Percentiles rank a stretch among this genome's conserved stretches.
Evolutionary conservation across 2,329 filamentous ascomycete species (phyloP).

Genomic region (Elsinoe ampelina): DNA sequence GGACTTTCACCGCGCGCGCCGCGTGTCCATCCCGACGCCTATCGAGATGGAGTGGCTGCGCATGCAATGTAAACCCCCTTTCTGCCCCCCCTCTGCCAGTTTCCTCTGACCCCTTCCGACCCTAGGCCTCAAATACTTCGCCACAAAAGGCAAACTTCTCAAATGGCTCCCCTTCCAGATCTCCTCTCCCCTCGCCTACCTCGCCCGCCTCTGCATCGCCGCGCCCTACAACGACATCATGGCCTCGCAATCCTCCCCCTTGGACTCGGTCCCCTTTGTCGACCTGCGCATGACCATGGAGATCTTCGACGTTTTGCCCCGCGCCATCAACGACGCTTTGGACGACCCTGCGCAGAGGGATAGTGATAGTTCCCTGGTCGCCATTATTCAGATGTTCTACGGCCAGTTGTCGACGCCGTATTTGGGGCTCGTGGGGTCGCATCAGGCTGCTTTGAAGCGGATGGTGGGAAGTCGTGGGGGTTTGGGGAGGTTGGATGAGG

Average conservation of each 20-base stretch:
- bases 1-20: not conserved
- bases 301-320: constrained; percentile 4
- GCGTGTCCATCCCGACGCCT: not conserved
- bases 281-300: not conserved
- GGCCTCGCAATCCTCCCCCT: not conserved
- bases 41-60: constrained; percentile 6
- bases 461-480: not conserved
- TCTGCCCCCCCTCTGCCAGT: not conserved
- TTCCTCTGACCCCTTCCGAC: not conserved
- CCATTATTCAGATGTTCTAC: not conserved
- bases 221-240: constrained; percentile 8
- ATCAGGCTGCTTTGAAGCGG: not conserved
- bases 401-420: constrained; percentile 1
- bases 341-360: not conserved
- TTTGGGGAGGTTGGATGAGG: not conserved
- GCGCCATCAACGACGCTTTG: not conserved
- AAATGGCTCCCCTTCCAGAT: not conserved
- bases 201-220: not conserved
- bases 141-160: not conserved
- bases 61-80: not conserved
- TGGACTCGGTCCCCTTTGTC: not conserved
- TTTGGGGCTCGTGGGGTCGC: not conserved
- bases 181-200: not conserved
- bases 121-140: not conserved
- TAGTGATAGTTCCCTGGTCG: not conserved